phyloP scores from a whole-genome alignment of 2,329 filamentous ascomycete genomes.

The Penicillium sp. region DNA sequence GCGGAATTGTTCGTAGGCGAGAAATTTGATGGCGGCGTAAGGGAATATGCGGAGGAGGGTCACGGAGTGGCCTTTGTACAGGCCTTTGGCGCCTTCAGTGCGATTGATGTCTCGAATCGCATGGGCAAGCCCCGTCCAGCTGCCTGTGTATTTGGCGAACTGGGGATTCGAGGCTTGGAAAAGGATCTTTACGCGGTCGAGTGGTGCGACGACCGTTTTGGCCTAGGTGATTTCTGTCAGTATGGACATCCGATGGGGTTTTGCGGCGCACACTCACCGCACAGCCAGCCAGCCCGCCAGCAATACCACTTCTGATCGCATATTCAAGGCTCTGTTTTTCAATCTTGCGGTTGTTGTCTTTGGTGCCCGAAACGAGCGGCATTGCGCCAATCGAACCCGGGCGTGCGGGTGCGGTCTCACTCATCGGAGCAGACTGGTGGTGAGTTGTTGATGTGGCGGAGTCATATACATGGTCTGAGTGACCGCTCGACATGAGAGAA shows the following conservation, averaged over 20 bases:
- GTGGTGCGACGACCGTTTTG: slow-evolving; percentile 91
- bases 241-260: background rate
- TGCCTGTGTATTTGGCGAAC: slow-evolving; percentile 88
- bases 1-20: slow-evolving; percentile 96
- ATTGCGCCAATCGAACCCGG: slow-evolving; percentile 23
- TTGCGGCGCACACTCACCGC: slow-evolving; percentile 61
- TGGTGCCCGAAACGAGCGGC: slow-evolving; percentile 16
- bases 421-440: slow-evolving; percentile 31
- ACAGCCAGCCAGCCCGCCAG: slow-evolving; percentile 88
- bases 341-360: slow-evolving; percentile 36
- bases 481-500: slow-evolving; percentile 28
- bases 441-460: slow-evolving; percentile 10
- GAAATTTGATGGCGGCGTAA: slow-evolving; percentile 96
- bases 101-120: slow-evolving; percentile 83
- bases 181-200: slow-evolving; percentile 97
- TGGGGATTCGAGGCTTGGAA: slow-evolving; percentile 95
- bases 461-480: slow-evolving; percentile 32
- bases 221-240: slow-evolving; percentile 57
- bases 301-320: slow-evolving; percentile 76
- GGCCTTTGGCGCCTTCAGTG: slow-evolving; percentile 70
- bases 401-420: slow-evolving; percentile 32
- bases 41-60: slow-evolving; percentile 94
- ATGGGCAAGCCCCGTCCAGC: slow-evolving; percentile 78
- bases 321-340: slow-evolving; percentile 80
- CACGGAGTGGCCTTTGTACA: slow-evolving; percentile 93